Evolutionary conservation across 139 green algal species (phyloP), one percentile per base, ranked within the genome.

Genomic region (Chlamydomonas sp.): DNA sequence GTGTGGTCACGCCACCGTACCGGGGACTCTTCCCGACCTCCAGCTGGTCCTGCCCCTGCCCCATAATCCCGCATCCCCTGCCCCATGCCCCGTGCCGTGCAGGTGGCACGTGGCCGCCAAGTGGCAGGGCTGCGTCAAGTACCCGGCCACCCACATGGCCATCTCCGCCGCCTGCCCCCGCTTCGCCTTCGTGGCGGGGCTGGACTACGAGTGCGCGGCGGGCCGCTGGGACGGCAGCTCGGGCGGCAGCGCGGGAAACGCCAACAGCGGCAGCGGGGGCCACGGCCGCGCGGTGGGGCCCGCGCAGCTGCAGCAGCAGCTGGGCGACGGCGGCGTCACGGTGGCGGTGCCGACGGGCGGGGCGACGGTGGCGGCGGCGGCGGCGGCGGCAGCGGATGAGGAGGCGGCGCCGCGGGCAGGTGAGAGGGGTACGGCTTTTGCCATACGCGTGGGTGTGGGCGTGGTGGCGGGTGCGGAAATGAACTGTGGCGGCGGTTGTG

Each of bases 201-300:
- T 92, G 18, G 89, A 92, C 71, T 85, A 88, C 62, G 89, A 92
- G 59, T 82, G 83, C 14, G 31, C 83, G n/a, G 89, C 85, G 4
- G 89, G 85, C 14, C 64, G 89, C 63, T 92, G 89, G 89, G 89
- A 89, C 63, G 85, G 75, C 59, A 81, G 85, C 63, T 58, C 61
- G 15, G 89, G 85, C 4, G 82, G 77, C 58, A 67, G 66, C 3
- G 73, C 60, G 10, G 80, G 78, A 6, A 77, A 78, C 63, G 59
- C 66, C 14, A 78, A 82, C 79, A 88, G 68, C 78, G 69, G 8
- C 80, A 76, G 61, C 20, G 83, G 83, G 0, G 83, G 83, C 12
- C 73, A 82, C 63, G 63, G 83, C 3, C 31, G 74, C 6, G 83
- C 83, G 60, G 57, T n/a, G 15, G 68, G 73, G 63, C 74, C 83